phyloP scores from a whole-genome alignment of 768 basidiomycete genomes.

The Boletus insuetus region DNA sequence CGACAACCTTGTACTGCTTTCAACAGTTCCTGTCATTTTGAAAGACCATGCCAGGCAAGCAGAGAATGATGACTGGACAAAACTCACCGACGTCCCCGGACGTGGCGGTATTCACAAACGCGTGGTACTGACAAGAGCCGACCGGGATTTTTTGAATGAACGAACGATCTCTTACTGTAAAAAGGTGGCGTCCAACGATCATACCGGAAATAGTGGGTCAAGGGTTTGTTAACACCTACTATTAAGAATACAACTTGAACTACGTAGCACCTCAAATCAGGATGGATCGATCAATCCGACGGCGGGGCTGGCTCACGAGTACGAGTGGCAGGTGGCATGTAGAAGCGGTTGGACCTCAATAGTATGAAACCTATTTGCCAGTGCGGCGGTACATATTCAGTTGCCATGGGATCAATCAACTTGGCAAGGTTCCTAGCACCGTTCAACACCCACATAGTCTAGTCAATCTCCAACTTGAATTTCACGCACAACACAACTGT shows the following conservation, averaged over 20 bases:
- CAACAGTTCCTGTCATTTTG: not conserved
- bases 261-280: no score
- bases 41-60: not conserved
- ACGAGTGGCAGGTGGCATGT: not conserved
- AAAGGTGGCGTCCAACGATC: not conserved
- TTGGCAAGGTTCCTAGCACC: no score
- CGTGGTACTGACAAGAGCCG: not conserved
- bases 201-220: no score
- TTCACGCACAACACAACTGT: no score
- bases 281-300: not conserved
- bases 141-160: not conserved
- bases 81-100: not conserved
- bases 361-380: no score
- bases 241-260: no score
- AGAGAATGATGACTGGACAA: constrained; percentile 1
- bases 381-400: no score
- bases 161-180: not conserved
- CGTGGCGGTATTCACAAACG: not conserved
- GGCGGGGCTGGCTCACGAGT: not conserved
- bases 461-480: no score
- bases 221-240: not conserved
- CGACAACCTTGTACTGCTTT: not conserved
- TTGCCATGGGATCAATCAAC: no score
- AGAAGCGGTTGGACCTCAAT: not conserved
- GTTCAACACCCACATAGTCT: no score